phyloP scores from a whole-genome alignment of 495 filamentous ascomycete species.

The Filosporella fistucella region DNA sequence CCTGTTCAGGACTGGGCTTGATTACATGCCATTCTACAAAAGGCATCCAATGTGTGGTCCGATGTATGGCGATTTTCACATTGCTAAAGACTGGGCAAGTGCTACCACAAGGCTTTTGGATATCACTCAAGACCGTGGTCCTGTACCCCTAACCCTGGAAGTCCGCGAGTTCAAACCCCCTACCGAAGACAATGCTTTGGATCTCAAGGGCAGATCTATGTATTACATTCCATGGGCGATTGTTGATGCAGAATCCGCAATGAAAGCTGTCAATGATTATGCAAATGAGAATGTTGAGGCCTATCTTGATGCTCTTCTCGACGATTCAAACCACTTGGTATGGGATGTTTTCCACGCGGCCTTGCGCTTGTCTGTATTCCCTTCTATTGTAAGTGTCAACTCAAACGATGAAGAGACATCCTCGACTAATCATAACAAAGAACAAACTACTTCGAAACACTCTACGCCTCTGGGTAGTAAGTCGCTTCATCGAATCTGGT shows the following conservation, averaged over 20 bases:
- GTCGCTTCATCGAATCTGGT: constrained; percentile 33
- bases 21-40: constrained; percentile 20
- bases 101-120: constrained; percentile 22
- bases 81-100: constrained; percentile 26
- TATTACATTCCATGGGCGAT: constrained; percentile 34
- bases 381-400: constrained; percentile 24
- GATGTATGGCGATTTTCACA: constrained; percentile 33
- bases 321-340: constrained; percentile 28
- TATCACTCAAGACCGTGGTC: constrained; percentile 23
- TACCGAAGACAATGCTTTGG: constrained; percentile 23
- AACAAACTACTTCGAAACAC: constrained; percentile 31
- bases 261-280: constrained; percentile 27
- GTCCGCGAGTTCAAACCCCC: constrained; percentile 27
- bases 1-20: constrained; percentile 30
- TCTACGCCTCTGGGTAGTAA: constrained; percentile 33
- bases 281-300: constrained; percentile 23
- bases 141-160: constrained; percentile 22
- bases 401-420: neutral
- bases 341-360: constrained; percentile 34
- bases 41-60: constrained; percentile 30
- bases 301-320: constrained; percentile 30
- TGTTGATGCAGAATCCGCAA: constrained; percentile 28
- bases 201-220: constrained; percentile 30
- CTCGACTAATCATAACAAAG: constrained; percentile 13
- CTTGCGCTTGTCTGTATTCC: constrained; percentile 27